Conservation (phyloP, 768 basidiomycete genomes). For the Tylopilus intermedius region DNA sequence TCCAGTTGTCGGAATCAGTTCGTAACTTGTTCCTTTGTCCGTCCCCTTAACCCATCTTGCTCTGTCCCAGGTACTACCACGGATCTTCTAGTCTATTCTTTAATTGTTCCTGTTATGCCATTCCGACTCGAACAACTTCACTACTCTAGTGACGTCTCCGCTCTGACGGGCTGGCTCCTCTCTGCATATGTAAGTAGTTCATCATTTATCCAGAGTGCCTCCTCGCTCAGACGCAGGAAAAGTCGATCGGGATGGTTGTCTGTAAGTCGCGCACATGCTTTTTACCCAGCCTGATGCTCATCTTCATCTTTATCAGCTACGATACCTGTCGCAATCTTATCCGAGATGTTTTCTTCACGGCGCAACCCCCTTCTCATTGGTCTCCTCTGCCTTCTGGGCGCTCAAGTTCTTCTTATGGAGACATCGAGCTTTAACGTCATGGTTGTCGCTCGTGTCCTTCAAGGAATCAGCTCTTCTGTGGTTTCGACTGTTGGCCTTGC, state of each 20-base stretch:
- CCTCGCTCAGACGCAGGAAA: constrained; percentile 4
- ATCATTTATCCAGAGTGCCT: not conserved
- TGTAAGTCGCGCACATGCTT: constrained; percentile 34
- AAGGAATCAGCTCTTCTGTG: constrained; percentile 56
- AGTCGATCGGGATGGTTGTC: constrained; percentile 55
- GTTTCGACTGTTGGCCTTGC: constrained; percentile 62
- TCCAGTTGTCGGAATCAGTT: constrained; percentile 47
- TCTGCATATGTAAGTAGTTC: constrained; percentile 47
- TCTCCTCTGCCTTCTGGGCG: constrained; percentile 44
- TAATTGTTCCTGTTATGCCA: constrained; percentile 59
- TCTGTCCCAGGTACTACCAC: constrained; percentile 33
- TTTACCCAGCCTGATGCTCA: constrained; percentile 1
- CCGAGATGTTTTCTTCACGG: constrained; percentile 47
- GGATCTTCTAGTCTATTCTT: constrained; percentile 55
- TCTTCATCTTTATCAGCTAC: constrained; percentile 36
- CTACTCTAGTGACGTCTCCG: constrained; percentile 40
- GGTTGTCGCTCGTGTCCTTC: constrained; percentile 53
- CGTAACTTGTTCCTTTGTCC: constrained; percentile 9
- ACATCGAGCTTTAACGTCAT: constrained; percentile 53
- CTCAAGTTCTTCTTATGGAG: constrained; percentile 61
- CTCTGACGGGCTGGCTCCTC: constrained; percentile 55
- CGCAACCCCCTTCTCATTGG: constrained; percentile 48
- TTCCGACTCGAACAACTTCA: constrained; percentile 53
- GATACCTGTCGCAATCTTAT: constrained; percentile 51
- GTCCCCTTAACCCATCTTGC: not conserved